These are phyloP conservation scores for Phoma herbarum DNA, from an alignment of 2,329 filamentous ascomycete genomes.

Conservation along the genomic window DNA sequence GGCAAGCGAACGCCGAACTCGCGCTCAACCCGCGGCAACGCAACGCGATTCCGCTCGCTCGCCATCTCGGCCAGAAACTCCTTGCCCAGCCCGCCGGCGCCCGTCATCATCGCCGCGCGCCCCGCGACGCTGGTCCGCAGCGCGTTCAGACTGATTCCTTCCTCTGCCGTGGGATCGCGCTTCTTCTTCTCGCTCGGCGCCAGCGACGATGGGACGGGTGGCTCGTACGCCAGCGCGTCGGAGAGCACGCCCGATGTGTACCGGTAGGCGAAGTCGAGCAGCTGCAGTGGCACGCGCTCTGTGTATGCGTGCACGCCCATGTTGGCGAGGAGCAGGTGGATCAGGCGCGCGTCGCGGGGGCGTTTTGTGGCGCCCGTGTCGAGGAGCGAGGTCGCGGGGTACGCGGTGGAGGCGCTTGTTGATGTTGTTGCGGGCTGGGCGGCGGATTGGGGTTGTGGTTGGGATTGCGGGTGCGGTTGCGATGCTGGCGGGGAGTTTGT, in stretches of 20 bases:
- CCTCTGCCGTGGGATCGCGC: constrained; percentile 37
- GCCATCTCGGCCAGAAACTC: constrained; percentile 80
- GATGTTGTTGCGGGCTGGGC: constrained; percentile 25
- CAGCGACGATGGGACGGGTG: constrained; percentile 26
- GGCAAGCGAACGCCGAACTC: constrained; percentile 67
- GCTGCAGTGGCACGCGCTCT: constrained; percentile 80
- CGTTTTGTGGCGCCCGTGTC: constrained; percentile 56
- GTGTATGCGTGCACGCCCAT: constrained; percentile 83
- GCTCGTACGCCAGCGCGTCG: constrained; percentile 61
- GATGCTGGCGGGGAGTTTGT: constrained; percentile 46
- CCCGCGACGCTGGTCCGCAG: constrained; percentile 77
- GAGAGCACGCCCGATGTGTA: constrained; percentile 76
- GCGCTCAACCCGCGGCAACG: constrained; percentile 57
- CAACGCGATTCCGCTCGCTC: constrained; percentile 57
- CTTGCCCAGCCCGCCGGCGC: constrained; percentile 62
- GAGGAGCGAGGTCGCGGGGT: constrained; percentile 46
- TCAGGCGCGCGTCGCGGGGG: constrained; percentile 79
- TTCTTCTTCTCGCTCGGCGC: constrained; percentile 32
- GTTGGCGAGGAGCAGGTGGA: constrained; percentile 80
- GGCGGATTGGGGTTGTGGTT: constrained; percentile 34
- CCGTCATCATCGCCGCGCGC: constrained; percentile 59
- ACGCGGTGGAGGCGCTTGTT: constrained; percentile 30
- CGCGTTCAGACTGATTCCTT: constrained; percentile 69
- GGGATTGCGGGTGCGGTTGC: constrained; percentile 35
- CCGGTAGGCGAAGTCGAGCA: constrained; percentile 87